Evolutionary conservation across 805 yeast genomes (phyloP).

Genomic region (Candida takata): DNA sequence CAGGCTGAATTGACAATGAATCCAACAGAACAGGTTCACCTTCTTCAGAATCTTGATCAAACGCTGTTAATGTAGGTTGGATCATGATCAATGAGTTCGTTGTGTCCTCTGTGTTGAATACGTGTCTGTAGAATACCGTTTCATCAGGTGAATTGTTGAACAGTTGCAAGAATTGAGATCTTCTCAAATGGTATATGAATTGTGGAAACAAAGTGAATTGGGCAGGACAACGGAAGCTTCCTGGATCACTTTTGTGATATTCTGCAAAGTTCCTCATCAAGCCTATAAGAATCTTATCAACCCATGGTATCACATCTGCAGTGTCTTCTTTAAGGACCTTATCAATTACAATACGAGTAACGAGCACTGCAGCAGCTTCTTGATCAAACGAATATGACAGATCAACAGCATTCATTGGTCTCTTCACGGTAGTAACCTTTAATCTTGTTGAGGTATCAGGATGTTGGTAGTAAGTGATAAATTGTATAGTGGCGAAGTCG

Average conservation of each 20-base stretch:
- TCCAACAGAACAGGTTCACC: constrained; percentile 61
- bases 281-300: constrained; percentile 41
- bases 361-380: constrained; percentile 58
- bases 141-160: constrained; percentile 71
- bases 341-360: constrained; percentile 46
- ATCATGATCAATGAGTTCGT: constrained; percentile 57
- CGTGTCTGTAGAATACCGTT: constrained; percentile 57
- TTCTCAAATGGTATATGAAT: constrained; percentile 58
- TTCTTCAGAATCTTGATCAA: constrained; percentile 37
- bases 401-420: constrained; percentile 35
- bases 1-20: constrained; percentile 52
- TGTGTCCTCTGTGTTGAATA: constrained; percentile 55
- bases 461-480: constrained; percentile 56
- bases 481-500: constrained; percentile 37
- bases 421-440: constrained; percentile 52
- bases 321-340: constrained; percentile 27
- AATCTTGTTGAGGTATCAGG: constrained; percentile 49
- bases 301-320: constrained; percentile 39
- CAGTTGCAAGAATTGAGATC: constrained; percentile 59
- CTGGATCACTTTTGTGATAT: constrained; percentile 39
- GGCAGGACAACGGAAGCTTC: constrained; percentile 43
- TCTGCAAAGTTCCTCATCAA: constrained; percentile 41
- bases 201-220: constrained; percentile 54
- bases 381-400: constrained; percentile 53
- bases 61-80: constrained; percentile 60